Base-by-base conservation (phyloP, 768 basidiomycete species). In the Kwoniella dejecticola region DNA sequence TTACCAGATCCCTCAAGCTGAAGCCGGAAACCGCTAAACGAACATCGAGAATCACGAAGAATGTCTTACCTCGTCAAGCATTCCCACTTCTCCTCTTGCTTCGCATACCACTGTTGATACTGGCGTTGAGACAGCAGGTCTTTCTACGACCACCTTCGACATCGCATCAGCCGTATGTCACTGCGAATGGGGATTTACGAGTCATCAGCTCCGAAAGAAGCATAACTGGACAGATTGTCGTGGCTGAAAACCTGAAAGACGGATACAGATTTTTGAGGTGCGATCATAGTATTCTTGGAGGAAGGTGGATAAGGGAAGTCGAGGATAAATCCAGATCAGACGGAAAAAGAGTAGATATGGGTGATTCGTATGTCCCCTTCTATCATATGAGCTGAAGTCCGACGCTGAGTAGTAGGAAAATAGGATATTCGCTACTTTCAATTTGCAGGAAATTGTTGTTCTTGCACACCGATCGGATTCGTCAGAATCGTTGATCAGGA, bases 371-470 rank as follows among this genome's bases (percentile, higher is more conserved):
- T 74, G 79, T 68, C 10, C 1, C 53, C 17, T 3, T 31, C 45
- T 8, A 21, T 47, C 6, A 17, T 23, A 47, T 24, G 21, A 13
- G 8, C n/a, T 41, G 26, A n/a, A n/a, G n/a, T n/a, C n/a, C n/a
- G n/a, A 2, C 15, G 10, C 48, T 44, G n/a, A 40, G 23, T 21
- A 33, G 7, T 48, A 24, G 29, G 10, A 13, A 10, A 88, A 90
- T 36, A 89, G 89, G 1, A 87, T 94, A 47, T 95, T 95, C 74
- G 83, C 82, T 21, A 83, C 91, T 0, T 97, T 97, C 74, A 83
- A 89, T 5, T 75, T 96, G 17, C 94, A 97, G 76, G 95, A 97
- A 74, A 89, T 88, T 1, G 87, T 82, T 13, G 84, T 90, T 10
- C 78, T 97, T 29, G 84, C 88, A 12, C 82, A 86, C 61, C 84